Percentiles rank a stretch among this genome's conserved stretches.
Evolutionary conservation across 2,329 filamentous ascomycete genomes (phyloP).

Genomic region (Verticillium dahliae): DNA sequence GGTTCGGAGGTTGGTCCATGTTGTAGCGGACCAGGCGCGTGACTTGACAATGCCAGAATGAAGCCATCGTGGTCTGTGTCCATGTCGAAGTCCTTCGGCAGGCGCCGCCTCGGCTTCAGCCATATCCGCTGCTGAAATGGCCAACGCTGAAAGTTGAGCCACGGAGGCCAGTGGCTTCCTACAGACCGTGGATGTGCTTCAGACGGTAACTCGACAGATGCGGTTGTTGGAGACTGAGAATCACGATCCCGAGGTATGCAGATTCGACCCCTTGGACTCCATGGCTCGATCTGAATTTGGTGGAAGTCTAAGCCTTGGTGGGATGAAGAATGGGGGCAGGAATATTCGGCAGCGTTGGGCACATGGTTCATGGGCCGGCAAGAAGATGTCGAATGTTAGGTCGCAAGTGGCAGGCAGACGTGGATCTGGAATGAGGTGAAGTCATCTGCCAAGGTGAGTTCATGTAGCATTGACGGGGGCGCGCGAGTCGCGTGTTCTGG

Average conservation of each 20-base stretch:
- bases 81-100: neutral
- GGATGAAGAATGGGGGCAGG: neutral
- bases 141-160: neutral
- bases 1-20: slow-evolving; percentile 20
- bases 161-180: neutral
- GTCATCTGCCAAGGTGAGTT: neutral
- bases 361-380: neutral
- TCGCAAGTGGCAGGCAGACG: neutral
- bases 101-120: neutral
- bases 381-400: neutral
- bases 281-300: neutral
- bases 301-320: neutral
- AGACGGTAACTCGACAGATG: neutral
- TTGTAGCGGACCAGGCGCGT: neutral
- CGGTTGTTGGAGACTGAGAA: neutral
- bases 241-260: neutral
- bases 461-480: neutral
- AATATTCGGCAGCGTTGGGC: neutral
- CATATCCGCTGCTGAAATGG: neutral
- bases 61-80: neutral
- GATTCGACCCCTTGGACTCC: neutral
- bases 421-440: neutral
- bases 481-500: neutral
- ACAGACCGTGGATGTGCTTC: neutral
- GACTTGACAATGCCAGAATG: neutral